phyloP scores from a whole-genome alignment of 2,329 filamentous ascomycete species.

The Diplocarpon rosae region DNA sequence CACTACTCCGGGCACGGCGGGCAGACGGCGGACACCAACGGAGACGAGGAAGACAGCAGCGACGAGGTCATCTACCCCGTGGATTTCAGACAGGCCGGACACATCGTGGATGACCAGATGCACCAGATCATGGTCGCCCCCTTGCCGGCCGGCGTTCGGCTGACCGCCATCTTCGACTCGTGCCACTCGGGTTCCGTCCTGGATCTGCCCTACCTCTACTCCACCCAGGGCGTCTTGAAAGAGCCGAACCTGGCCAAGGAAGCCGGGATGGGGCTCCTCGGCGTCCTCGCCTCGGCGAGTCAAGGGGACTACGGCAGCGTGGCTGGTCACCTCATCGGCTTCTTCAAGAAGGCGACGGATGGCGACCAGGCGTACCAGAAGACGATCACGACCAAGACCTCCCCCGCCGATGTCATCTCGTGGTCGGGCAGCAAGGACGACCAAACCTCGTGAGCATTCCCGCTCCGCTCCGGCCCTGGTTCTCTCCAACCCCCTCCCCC shows the following conservation, averaged over 20 bases:
- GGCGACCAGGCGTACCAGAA: constrained; percentile 69
- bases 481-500: no score
- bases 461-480: not conserved
- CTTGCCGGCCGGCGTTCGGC: constrained; percentile 68
- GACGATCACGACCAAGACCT: constrained; percentile 80
- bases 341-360: constrained; percentile 77
- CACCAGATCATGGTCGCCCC: constrained; percentile 65
- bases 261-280: constrained; percentile 45
- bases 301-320: constrained; percentile 75
- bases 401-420: constrained; percentile 90
- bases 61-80: constrained; percentile 79
- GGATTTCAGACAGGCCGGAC: constrained; percentile 63
- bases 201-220: constrained; percentile 54
- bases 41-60: constrained; percentile 70
- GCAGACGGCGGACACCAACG: constrained; percentile 68
- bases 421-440: constrained; percentile 94
- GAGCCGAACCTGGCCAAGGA: constrained; percentile 35
- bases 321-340: constrained; percentile 61
- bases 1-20: constrained; percentile 86
- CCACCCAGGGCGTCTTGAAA: constrained; percentile 36
- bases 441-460: constrained; percentile 68
- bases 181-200: constrained; percentile 55
- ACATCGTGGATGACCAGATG: constrained; percentile 76
- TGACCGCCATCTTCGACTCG: constrained; percentile 57
- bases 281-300: constrained; percentile 52